These are phyloP conservation scores for Limtongozyma cylindracea DNA, from an alignment of 805 yeast species.

Conservation along the genomic window DNA sequence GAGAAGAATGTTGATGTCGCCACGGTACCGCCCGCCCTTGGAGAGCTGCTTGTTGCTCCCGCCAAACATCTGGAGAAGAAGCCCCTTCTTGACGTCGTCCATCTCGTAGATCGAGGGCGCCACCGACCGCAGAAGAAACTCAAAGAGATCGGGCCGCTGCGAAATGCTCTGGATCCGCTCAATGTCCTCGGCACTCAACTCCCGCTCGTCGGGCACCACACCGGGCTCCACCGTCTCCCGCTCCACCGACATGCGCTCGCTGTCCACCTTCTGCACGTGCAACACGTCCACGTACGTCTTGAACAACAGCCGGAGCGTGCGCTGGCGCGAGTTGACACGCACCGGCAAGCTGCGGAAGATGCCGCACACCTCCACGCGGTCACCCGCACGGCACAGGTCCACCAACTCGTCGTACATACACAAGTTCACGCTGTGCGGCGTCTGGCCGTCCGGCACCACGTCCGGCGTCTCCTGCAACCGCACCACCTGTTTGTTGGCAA, in stretches of 20 bases:
- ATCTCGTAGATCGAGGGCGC: slow-evolving; percentile 96
- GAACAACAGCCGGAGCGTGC: slow-evolving; percentile 63
- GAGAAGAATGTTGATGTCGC: slow-evolving; percentile 73
- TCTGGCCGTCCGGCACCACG: slow-evolving; percentile 91
- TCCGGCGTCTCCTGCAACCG: slow-evolving; percentile 93
- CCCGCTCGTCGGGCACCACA: slow-evolving; percentile 58
- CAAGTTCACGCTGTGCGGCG: slow-evolving; percentile 86
- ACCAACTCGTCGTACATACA: slow-evolving; percentile 93
- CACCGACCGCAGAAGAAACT: slow-evolving; percentile 62
- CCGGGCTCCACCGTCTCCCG: slow-evolving; percentile 24
- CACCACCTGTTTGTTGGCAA: slow-evolving; percentile 88
- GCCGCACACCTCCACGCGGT: slow-evolving; percentile 86
- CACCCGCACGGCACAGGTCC: slow-evolving; percentile 90
- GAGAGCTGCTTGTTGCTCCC: slow-evolving; percentile 77
- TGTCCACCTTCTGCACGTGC: slow-evolving; percentile 72
- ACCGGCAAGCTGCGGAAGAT: slow-evolving; percentile 85
- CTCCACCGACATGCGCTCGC: slow-evolving; percentile 61
- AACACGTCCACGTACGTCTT: slow-evolving; percentile 90
- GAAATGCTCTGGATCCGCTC: slow-evolving; percentile 34
- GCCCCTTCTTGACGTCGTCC: slow-evolving; percentile 94
- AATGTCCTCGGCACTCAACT: slow-evolving; percentile 44
- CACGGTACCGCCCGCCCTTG: slow-evolving; percentile 89
- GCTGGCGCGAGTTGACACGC: slow-evolving; percentile 60
- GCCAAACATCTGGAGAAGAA: slow-evolving; percentile 77
- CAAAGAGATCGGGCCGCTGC: slow-evolving; percentile 57